These are phyloP conservation scores for Baorangia bicolor DNA, from an alignment of 768 basidiomycete species.

Conservation along the genomic window DNA sequence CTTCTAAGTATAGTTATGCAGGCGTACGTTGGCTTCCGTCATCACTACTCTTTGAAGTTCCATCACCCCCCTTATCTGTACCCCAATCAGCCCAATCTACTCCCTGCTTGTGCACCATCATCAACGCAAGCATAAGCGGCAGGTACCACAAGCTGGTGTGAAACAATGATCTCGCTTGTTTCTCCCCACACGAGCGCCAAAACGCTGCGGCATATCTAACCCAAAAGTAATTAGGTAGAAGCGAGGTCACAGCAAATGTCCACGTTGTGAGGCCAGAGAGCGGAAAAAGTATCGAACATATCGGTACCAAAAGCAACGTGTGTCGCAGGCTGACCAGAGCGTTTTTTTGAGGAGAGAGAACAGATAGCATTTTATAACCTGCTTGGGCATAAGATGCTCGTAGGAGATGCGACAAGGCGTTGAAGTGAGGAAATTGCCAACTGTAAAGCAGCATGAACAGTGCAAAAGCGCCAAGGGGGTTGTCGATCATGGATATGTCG, in stretches of 20 bases:
- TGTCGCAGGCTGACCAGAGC: slow-evolving; percentile 85
- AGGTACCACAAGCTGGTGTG: slow-evolving; percentile 87
- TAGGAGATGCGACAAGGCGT: slow-evolving; percentile 83
- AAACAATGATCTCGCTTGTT: slow-evolving; percentile 75
- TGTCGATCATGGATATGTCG: slow-evolving; percentile 61
- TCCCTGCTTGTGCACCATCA: slow-evolving; percentile 94
- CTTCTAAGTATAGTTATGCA: neutral
- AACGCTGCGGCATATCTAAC: slow-evolving; percentile 70
- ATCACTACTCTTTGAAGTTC: neutral
- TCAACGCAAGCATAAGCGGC: slow-evolving; percentile 83
- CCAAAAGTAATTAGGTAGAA: slow-evolving; percentile 74
- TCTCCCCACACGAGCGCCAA: slow-evolving; percentile 69
- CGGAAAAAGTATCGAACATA: slow-evolving; percentile 80
- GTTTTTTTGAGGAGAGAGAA: slow-evolving; percentile 75
- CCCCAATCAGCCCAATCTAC: slow-evolving; percentile 71
- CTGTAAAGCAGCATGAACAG: slow-evolving; percentile 86
- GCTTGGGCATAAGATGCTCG: slow-evolving; percentile 89
- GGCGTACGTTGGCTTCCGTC: neutral
- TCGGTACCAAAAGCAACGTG: slow-evolving; percentile 68
- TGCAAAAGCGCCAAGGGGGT: slow-evolving; percentile 76
- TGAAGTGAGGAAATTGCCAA: slow-evolving; percentile 99
- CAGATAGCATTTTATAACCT: slow-evolving; percentile 91
- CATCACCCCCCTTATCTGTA: neutral
- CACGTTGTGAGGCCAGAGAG: slow-evolving; percentile 92
- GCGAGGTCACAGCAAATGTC: slow-evolving; percentile 76